phyloP scores from a whole-genome alignment of 495 filamentous ascomycete genomes.

The Tuber umbilicatum region DNA sequence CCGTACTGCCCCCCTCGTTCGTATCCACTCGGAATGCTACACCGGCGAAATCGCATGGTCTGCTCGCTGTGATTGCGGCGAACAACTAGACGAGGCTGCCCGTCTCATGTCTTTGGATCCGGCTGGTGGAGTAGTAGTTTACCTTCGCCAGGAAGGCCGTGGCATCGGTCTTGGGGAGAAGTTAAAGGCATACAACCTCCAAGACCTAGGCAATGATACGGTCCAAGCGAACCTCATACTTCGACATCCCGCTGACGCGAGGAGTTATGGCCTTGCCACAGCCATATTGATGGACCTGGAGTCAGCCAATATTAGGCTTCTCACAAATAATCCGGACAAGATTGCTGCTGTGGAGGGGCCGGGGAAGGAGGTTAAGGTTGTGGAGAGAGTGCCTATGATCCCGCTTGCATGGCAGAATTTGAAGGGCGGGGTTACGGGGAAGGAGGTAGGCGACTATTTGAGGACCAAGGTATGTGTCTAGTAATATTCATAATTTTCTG shows the following conservation, averaged over 20 bases:
- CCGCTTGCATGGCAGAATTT: constrained; percentile 88
- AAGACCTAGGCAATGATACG: constrained; percentile 90
- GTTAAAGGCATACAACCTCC: constrained; percentile 94
- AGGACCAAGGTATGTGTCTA: constrained; percentile 70
- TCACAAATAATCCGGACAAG: constrained; percentile 99
- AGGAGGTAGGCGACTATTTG: constrained; percentile 87
- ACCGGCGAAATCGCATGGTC: constrained; percentile 98
- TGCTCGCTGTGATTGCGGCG: constrained; percentile 93
- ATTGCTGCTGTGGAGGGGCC: constrained; percentile 89
- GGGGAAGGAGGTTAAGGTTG: constrained; percentile 76
- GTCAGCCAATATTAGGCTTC: constrained; percentile 64
- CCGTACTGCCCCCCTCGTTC: constrained; percentile 60
- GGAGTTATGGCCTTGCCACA: constrained; percentile 89
- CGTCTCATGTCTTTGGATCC: constrained; percentile 81
- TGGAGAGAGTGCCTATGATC: constrained; percentile 88
- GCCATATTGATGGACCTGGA: constrained; percentile 87
- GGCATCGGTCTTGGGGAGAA: constrained; percentile 94
- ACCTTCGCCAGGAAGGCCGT: constrained; percentile 89
- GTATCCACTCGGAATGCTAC: constrained; percentile 98
- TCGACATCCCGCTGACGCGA: constrained; percentile 86
- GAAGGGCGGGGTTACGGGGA: constrained; percentile 71
- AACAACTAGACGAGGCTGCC: constrained; percentile 94
- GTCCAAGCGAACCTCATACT: constrained; percentile 91
- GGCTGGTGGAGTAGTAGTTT: constrained; percentile 83
- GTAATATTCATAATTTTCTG: no score